Evolutionary conservation across 2,329 filamentous ascomycete genomes (phyloP), one percentile per base, ranked within the genome.

Genomic region (Fusarium zealandicum): DNA sequence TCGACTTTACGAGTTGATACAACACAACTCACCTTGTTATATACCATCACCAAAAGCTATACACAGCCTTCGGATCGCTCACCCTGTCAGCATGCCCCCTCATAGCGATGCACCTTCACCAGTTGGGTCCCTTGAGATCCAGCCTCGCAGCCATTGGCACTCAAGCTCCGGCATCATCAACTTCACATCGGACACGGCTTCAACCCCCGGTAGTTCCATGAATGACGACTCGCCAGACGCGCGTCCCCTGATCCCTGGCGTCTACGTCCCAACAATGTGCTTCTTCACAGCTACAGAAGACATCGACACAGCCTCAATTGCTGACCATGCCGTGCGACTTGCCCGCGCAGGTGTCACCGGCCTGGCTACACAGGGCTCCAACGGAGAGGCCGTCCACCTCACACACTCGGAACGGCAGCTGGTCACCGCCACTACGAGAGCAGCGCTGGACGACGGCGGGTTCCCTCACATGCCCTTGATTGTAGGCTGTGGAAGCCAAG

Each of bases 351-450:
- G 90, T 59, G 84, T 93, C 35, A 82, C 87, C 13, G 89, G 90
- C 16, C 80, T 93, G 39, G 88, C 89, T 41, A 90, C 88, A 10
- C 90, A 92, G 71, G 90, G 90, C 39, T 91, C 88, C 69, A 93
- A 93, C 69, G 90, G 90, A 66, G 90, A 95, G 77, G 90, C 90
- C 7, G 89, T 92, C 11, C 90, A 92, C 69, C 81, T 93, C 28
- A 86, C 86, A 36, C 87, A 87, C 65, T 77, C 82, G 18, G 90
- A 93, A 75, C 84, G 90, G 54, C 81, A 82, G 40, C 76, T 84
- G 44, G 84, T 93, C 65, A 92, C 88, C 6, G 76, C 77, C 43
- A 85, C 87, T 28, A 92, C 89, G 2, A 86, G 90, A 33, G 80
- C 82, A 57, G 88, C 89, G 12, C 79, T 93, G 37, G 83, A 90